These are phyloP conservation scores for Cetradonia linearis DNA, from an alignment of 495 filamentous ascomycete genomes.

Conservation along the genomic window DNA sequence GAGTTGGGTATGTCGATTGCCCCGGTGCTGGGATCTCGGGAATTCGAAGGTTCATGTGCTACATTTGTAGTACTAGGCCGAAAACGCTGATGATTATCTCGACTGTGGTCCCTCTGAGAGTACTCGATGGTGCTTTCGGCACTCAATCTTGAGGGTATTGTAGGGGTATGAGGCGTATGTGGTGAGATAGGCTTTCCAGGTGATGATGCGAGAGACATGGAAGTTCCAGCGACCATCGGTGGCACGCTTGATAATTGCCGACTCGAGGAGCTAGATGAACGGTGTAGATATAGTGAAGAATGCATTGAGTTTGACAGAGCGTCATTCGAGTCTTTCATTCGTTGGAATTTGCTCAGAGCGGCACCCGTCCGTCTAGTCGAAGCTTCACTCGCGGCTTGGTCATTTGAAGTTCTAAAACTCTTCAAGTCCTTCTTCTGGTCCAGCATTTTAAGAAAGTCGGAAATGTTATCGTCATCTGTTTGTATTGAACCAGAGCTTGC, in stretches of 20 bases:
- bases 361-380: conserved; percentile 53
- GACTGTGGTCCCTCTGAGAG: conserved; percentile 29
- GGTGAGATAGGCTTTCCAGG: conserved; percentile 87
- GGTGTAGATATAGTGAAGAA: conserved; percentile 69
- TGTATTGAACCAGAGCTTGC: conserved; percentile 71
- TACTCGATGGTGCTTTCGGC: conserved; percentile 80
- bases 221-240: conserved; percentile 69
- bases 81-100: conserved; percentile 20
- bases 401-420: conserved; percentile 47
- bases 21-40: conserved; percentile 42
- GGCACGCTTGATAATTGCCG: conserved; percentile 75
- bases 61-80: conserved; percentile 8
- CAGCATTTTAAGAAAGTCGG: conserved; percentile 79
- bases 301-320: conserved; percentile 81
- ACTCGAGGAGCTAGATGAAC: conserved; percentile 75
- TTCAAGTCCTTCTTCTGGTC: conserved; percentile 71
- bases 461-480: conserved; percentile 83
- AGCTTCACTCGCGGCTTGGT: conserved; percentile 45
- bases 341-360: conserved; percentile 65
- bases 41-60: background rate
- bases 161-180: conserved; percentile 88
- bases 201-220: conserved; percentile 76
- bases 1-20: conserved; percentile 81
- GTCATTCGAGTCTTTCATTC: conserved; percentile 78
- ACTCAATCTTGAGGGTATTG: conserved; percentile 83